A percentile compares a stretch with the other conserved stretches of the same genome.
These are phyloP conservation scores for Epithele typhae DNA, from an alignment of 768 basidiomycete genomes.

Conservation along the genomic window DNA sequence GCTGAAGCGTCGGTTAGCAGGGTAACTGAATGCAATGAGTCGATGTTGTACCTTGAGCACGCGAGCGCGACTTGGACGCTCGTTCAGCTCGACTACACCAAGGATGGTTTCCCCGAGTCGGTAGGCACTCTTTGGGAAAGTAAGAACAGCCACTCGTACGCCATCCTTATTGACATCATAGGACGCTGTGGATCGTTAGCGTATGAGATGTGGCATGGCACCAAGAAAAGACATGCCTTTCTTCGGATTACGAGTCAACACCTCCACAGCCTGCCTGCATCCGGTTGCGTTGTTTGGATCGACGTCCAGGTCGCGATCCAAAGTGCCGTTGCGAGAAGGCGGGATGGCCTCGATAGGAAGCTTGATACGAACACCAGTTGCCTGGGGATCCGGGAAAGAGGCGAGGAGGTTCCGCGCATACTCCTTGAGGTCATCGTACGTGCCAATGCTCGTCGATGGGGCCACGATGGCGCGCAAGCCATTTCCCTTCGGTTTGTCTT, in stretches of 20 bases:
- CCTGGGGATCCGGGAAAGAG: conserved; percentile 32
- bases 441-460: conserved; percentile 17
- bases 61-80: conserved; percentile 57
- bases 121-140: conserved; percentile 89
- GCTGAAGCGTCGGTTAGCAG: conserved; percentile 34
- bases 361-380: conserved; percentile 14
- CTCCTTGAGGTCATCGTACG: conserved; percentile 43
- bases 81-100: conserved; percentile 87
- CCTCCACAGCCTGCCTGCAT: conserved; percentile 85
- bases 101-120: conserved; percentile 88
- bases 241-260: conserved; percentile 82
- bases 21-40: background rate
- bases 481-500: background rate
- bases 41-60: conserved; percentile 68
- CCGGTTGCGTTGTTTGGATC: conserved; percentile 41
- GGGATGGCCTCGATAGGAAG: conserved; percentile 15
- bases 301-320: conserved; percentile 28
- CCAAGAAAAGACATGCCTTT: conserved; percentile 56
- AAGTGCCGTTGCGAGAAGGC: conserved; percentile 18
- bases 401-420: conserved; percentile 52
- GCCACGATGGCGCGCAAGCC: background rate
- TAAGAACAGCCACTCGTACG: conserved; percentile 82
- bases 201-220: background rate
- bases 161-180: conserved; percentile 96
- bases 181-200: conserved; percentile 49